phyloP scores from a whole-genome alignment of 345 rosid genomes.

The Zanthoxylum bungeanum region DNA sequence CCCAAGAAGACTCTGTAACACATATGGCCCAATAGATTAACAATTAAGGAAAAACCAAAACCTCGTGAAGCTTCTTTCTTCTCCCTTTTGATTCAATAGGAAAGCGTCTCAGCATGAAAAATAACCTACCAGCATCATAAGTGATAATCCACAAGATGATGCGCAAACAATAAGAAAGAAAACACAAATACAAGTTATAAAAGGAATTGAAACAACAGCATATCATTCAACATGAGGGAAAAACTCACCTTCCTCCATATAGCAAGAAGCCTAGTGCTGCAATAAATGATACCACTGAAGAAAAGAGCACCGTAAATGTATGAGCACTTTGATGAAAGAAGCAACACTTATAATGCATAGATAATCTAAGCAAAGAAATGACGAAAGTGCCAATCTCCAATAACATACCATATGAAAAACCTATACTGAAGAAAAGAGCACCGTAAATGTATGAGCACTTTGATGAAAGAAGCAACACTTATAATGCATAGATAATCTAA shows the following conservation, averaged over 20 bases:
- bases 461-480: background rate
- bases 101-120: constrained; percentile 91
- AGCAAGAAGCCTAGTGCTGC: constrained; percentile 94
- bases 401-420: constrained; percentile 1
- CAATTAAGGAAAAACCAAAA: constrained; percentile 23
- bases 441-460: constrained; percentile 7
- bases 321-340: constrained; percentile 2
- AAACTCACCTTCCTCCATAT: constrained; percentile 92
- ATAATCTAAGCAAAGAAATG: background rate
- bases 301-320: constrained; percentile 14
- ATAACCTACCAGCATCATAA: constrained; percentile 50
- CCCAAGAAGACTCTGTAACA: background rate
- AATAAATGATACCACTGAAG: constrained; percentile 77
- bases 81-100: constrained; percentile 98
- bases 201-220: constrained; percentile 6
- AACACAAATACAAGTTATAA: constrained; percentile 5
- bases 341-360: background rate
- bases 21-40: background rate
- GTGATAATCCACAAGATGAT: constrained; percentile 1
- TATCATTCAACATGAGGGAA: constrained; percentile 7
- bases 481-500: background rate
- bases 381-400: constrained; percentile 4
- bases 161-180: constrained; percentile 3
- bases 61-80: constrained; percentile 98
- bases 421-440: constrained; percentile 40